phyloP scores from a whole-genome alignment of 2,329 filamentous ascomycete species.

The Beauveria brongniartii region DNA sequence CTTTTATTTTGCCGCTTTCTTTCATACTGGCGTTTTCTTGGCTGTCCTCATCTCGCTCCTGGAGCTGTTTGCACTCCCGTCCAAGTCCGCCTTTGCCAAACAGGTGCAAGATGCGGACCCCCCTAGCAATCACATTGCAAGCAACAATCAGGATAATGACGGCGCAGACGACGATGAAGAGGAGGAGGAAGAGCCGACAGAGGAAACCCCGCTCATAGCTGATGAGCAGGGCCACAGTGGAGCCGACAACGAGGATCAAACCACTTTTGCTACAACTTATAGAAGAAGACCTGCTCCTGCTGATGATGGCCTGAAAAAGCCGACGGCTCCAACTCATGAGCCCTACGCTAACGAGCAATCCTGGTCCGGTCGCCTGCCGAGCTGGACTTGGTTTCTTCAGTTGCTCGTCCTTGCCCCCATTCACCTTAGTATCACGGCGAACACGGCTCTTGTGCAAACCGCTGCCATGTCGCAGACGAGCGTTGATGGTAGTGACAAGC shows the following conservation, averaged over 20 bases:
- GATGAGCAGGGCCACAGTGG: slow-evolving; percentile 26
- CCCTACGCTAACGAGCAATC: slow-evolving; percentile 67
- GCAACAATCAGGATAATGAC: neutral
- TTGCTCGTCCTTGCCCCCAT: slow-evolving; percentile 74
- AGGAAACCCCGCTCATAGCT: slow-evolving; percentile 45
- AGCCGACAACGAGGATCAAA: slow-evolving; percentile 27
- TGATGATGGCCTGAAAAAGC: slow-evolving; percentile 25
- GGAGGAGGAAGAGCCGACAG: slow-evolving; percentile 29
- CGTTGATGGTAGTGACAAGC: slow-evolving; percentile 66
- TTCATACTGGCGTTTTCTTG: slow-evolving; percentile 67
- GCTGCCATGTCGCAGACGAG: slow-evolving; percentile 72
- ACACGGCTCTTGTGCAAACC: slow-evolving; percentile 65
- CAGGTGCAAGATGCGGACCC: slow-evolving; percentile 39
- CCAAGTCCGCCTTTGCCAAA: slow-evolving; percentile 60
- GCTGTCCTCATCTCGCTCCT: slow-evolving; percentile 67
- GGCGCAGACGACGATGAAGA: slow-evolving; percentile 14
- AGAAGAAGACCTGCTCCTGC: slow-evolving; percentile 34
- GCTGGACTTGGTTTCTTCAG: slow-evolving; percentile 83
- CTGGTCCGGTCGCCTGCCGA: slow-evolving; percentile 74
- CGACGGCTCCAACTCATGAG: slow-evolving; percentile 18
- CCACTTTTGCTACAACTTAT: slow-evolving; percentile 49
- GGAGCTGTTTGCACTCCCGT: slow-evolving; percentile 70
- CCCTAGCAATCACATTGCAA: slow-evolving; percentile 1
- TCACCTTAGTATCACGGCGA: slow-evolving; percentile 66
- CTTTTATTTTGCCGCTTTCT: slow-evolving; percentile 75